A percentile compares a stretch with the other conserved stretches of the same genome.
Evolutionary conservation across 495 filamentous ascomycete genomes (phyloP).

Genomic region (Eremomyces bilateralis): DNA sequence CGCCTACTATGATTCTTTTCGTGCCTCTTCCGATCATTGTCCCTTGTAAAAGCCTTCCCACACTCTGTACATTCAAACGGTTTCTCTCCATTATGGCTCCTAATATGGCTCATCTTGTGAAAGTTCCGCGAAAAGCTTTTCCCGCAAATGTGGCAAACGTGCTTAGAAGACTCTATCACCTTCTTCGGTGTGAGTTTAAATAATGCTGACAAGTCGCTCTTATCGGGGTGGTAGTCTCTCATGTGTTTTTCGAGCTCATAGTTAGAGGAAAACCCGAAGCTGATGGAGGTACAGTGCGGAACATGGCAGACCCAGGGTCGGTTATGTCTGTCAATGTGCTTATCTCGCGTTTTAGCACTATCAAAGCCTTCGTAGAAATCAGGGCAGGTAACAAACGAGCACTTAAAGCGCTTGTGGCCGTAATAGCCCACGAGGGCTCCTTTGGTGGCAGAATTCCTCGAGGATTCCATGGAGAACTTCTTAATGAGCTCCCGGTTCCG

Average conservation of each 20-base stretch:
- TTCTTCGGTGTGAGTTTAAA: constrained; percentile 6
- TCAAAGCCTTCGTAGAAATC: constrained; percentile 26
- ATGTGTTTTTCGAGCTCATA: constrained; percentile 22
- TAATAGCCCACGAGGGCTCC: constrained; percentile 14
- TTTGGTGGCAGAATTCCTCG: no score
- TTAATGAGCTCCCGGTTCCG: constrained; percentile 15
- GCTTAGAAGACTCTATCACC: constrained; percentile 2
- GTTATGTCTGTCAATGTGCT: constrained; percentile 19
- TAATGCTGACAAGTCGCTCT: constrained; percentile 5
- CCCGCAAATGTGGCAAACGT: constrained; percentile 3
- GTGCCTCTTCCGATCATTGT: constrained; percentile 13
- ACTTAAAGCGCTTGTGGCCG: constrained; percentile 21
- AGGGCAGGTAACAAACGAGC: constrained; percentile 20
- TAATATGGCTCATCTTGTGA: constrained; percentile 12
- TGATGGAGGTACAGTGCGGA: constrained; percentile 11
- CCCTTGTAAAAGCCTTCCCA: constrained; percentile 12
- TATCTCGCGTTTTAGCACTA: constrained; percentile 11
- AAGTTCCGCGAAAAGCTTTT: constrained; percentile 12
- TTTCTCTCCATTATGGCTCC: constrained; percentile 14
- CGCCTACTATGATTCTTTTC: constrained; percentile 9
- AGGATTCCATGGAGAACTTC: constrained; percentile 5
- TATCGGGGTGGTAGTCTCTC: constrained; percentile 10
- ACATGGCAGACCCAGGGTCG: constrained; percentile 20
- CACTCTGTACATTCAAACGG: constrained; percentile 13
- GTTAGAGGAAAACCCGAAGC: constrained; percentile 20